Evolutionary conservation across 2,329 filamentous ascomycete genomes (phyloP).

Genomic region (Trichophyton schoenleinii): DNA sequence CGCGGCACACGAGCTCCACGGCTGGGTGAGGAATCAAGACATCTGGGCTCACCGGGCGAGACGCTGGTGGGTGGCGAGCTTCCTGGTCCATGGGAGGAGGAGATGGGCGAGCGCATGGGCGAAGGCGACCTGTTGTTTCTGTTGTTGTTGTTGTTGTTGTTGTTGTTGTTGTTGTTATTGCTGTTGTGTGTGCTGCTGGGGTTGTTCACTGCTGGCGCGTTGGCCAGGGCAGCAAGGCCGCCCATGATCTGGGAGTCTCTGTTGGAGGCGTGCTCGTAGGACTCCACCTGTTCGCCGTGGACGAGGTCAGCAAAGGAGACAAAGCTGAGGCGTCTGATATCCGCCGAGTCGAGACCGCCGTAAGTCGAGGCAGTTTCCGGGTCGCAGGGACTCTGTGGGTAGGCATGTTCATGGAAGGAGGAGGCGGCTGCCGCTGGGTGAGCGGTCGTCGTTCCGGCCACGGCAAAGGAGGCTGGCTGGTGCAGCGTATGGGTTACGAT

Average conservation of each 20-base stretch:
- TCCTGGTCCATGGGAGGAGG: conserved; percentile 20
- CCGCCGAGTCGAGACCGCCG: conserved; percentile 61
- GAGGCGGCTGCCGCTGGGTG: conserved; percentile 23
- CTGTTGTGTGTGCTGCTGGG: too few relatives aligned
- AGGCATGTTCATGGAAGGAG: conserved; percentile 40
- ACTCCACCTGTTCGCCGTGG: conserved; percentile 50
- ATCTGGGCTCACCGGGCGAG: conserved; percentile 56
- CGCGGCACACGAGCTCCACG: conserved; percentile 44
- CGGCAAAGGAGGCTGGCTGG: conserved; percentile 60
- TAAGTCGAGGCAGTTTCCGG: conserved; percentile 58
- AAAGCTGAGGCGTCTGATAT: conserved; percentile 77
- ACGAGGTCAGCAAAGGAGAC: conserved; percentile 96
- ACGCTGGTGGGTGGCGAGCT: conserved; percentile 32
- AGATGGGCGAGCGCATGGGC: conserved; percentile 32
- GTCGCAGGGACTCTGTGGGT: conserved; percentile 41
- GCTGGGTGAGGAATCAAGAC: conserved; percentile 56
- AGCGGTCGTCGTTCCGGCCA: conserved; percentile 32
- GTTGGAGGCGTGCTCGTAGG: conserved; percentile 36
- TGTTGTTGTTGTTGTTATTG: too few relatives aligned
- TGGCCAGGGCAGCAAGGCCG: conserved; percentile 43
- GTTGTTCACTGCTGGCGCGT: conserved; percentile 12
- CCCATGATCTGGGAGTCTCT: conserved; percentile 59
- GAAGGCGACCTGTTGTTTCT: conserved; percentile 37
- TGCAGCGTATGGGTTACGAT: conserved; percentile 81
- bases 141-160: too few relatives aligned